phyloP scores from a whole-genome alignment of 768 basidiomycete genomes.

The Austroboletus festivus region DNA sequence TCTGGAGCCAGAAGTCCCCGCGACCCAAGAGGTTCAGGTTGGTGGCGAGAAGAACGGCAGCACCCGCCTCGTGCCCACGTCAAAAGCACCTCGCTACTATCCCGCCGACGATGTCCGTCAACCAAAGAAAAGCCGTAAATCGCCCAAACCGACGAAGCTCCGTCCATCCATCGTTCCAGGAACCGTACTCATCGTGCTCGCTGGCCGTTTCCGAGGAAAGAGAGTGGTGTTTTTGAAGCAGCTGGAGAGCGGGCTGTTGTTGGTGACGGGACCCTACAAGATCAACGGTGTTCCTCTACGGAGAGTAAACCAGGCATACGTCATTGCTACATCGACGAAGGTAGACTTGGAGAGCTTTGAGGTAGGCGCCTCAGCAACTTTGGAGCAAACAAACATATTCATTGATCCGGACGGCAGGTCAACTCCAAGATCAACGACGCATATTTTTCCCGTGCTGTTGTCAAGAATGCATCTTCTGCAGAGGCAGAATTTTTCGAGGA shows the following conservation, averaged over 20 bases:
- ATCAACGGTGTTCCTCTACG: slow-evolving; percentile 97
- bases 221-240: slow-evolving; percentile 98
- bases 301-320: slow-evolving; percentile 98
- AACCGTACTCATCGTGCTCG: slow-evolving; percentile 92
- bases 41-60: slow-evolving; percentile 90
- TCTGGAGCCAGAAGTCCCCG: slow-evolving; percentile 57
- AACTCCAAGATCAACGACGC: slow-evolving; percentile 90
- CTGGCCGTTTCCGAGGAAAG: slow-evolving; percentile 97
- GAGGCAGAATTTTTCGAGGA: slow-evolving; percentile 98
- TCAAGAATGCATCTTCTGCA: slow-evolving; percentile 71
- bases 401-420: slow-evolving; percentile 44
- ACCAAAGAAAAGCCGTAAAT: slow-evolving; percentile 92
- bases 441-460: slow-evolving; percentile 82
- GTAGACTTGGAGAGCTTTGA: slow-evolving; percentile 73
- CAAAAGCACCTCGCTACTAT: slow-evolving; percentile 88
- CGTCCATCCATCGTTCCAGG: slow-evolving; percentile 91
- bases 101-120: slow-evolving; percentile 90
- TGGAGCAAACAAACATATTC: not conserved
- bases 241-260: slow-evolving; percentile 83
- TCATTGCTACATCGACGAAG: slow-evolving; percentile 96
- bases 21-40: slow-evolving; percentile 74
- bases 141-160: slow-evolving; percentile 71
- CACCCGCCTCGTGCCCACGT: slow-evolving; percentile 81
- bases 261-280: slow-evolving; percentile 98
- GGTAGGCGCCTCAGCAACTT: slow-evolving; percentile 45